A percentile compares a stretch with the other conserved stretches of the same genome.
Evolutionary conservation across 768 basidiomycete genomes (phyloP).

Genomic region (Tulasnella sp.): DNA sequence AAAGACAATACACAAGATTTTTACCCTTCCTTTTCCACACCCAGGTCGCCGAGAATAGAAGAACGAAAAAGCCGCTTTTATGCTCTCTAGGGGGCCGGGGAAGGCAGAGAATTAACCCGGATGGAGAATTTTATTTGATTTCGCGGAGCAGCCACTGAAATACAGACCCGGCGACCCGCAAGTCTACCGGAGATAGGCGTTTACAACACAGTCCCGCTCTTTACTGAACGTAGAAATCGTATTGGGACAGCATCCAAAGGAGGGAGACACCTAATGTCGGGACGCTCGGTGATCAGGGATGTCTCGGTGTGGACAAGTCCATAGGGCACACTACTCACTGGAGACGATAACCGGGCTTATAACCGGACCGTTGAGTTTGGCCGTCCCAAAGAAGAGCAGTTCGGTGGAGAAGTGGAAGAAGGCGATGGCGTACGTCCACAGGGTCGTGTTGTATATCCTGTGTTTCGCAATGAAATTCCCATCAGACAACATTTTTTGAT

Average conservation of each 20-base stretch:
- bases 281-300: constrained; percentile 18
- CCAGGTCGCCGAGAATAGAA: background rate
- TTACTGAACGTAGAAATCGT: constrained; percentile 63
- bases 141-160: background rate
- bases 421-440: constrained; percentile 85
- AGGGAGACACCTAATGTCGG: constrained; percentile 55
- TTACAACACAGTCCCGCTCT: background rate
- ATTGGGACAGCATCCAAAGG: constrained; percentile 82
- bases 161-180: background rate
- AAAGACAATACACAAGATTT: background rate
- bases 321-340: constrained; percentile 60
- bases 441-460: constrained; percentile 85
- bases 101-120: background rate
- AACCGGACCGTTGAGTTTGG: constrained; percentile 55
- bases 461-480: background rate
- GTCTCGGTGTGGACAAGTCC: background rate
- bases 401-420: constrained; percentile 88
- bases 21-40: background rate
- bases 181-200: background rate
- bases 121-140: background rate
- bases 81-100: no score
- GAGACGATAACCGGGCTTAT: constrained; percentile 79
- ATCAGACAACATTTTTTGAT: constrained; percentile 9
- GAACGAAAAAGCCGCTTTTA: background rate
- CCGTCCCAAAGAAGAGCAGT: constrained; percentile 73